Base-by-base conservation (phyloP, 768 basidiomycete genomes). In the Russula abietina region DNA sequence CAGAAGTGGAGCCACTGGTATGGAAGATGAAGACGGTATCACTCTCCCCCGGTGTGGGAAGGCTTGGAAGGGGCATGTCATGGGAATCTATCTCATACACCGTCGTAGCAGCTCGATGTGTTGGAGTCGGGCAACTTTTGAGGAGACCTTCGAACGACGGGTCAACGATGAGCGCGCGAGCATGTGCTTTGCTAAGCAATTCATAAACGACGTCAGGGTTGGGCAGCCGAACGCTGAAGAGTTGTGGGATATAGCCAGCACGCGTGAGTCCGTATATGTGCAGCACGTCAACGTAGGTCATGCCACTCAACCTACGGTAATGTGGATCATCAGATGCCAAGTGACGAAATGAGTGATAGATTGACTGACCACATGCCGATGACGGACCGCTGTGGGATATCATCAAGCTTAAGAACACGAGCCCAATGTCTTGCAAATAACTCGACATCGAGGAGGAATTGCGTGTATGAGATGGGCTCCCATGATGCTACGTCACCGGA, bases 1-100 rank as follows among this genome's bases (percentile, higher is more conserved):
- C 89, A n/a, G 88, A 90, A 8, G 89, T 91, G 43, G 88, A 90
- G 17, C 89, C 89, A 62, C 85, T 87, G 11, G 89, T 90, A 72
- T 89, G 89, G 78, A 89, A 91, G 57, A 89, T 76, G 76, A 90
- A 84, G 51, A 80, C 79, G 30, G 76, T 72, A 57, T 86, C 83
- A 59, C 76, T 65, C 57, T 60, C 71, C 58, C 68, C 72, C 51
- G 65, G 73, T 66, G 61, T 53, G 66, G 75, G 72, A 43, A 83
- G 73, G 22, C 73, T 73, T 32, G 83, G 81, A 8, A 87, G 71
- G 36, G 76, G 69, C 28, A 74, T 72, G 43, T 73, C 69, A 39
- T 75, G 72, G 38, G 69, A 65, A 62, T 74, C 77, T 32, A 80
- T 73, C 45, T 73, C 69, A 55, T 74, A 73, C 66, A 76, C 74